A percentile compares a stretch with the other conserved stretches of the same genome.
Conservation (phyloP, 2,329 filamentous ascomycete species). For the Mycosphaerella sp. region DNA sequence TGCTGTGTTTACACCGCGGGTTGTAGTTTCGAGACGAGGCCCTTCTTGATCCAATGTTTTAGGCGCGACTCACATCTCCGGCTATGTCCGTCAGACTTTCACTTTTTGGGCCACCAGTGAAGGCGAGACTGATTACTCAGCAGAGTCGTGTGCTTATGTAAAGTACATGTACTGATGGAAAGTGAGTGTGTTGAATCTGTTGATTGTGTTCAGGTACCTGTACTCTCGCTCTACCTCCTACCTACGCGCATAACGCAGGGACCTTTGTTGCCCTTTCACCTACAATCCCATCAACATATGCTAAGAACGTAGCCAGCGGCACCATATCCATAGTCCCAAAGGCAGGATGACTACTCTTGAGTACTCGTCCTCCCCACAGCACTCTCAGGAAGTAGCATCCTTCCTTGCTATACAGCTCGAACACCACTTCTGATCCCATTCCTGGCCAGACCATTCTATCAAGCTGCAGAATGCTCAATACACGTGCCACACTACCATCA, state of each 20-base stretch:
- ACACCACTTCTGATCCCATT: constrained; percentile 72
- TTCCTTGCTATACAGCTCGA: constrained; percentile 59
- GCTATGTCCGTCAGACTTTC: too few species aligned
- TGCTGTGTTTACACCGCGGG: neutral
- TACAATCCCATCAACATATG: constrained; percentile 65
- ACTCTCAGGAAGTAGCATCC: constrained; percentile 54
- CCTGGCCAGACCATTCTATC: constrained; percentile 78
- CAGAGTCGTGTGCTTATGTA: too few species aligned
- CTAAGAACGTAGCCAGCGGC: constrained; percentile 56
- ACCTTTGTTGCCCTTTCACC: constrained; percentile 47
- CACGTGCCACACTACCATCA: constrained; percentile 62
- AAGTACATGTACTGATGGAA: too few species aligned
- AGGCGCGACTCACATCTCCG: too few species aligned
- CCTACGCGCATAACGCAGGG: constrained; percentile 31
- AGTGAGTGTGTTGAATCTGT: too few species aligned
- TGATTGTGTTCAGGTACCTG: too few species aligned
- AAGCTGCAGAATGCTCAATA: constrained; percentile 65
- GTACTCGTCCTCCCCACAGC: constrained; percentile 61
- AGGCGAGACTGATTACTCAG: too few species aligned
- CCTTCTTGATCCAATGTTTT: too few species aligned
- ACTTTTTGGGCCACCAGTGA: too few species aligned
- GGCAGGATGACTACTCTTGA: constrained; percentile 61
- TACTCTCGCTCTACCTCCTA: neutral
- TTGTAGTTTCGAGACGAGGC: too few species aligned
- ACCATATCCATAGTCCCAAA: constrained; percentile 68